phyloP scores from a whole-genome alignment of 352 stramenopile genomes.

The Globisporangium yorkense region DNA sequence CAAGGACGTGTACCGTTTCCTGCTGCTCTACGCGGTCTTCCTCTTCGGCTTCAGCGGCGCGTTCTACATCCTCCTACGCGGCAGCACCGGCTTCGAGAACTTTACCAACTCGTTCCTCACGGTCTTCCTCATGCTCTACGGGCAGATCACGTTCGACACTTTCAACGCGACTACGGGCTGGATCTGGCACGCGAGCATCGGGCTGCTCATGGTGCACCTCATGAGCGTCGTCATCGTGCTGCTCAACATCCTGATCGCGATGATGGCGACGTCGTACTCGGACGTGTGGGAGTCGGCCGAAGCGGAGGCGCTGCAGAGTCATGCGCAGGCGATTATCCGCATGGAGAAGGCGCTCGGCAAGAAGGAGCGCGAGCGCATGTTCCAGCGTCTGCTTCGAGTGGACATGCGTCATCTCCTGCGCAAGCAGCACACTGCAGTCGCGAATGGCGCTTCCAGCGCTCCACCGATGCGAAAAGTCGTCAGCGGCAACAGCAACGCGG shows the following conservation, averaged over 20 bases:
- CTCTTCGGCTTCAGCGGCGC: slow-evolving; percentile 63
- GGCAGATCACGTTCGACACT: slow-evolving; percentile 42
- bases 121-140: slow-evolving; percentile 72
- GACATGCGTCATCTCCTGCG: slow-evolving; percentile 14
- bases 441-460: neutral
- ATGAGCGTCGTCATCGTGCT: slow-evolving; percentile 22
- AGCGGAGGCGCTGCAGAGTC: slow-evolving; percentile 7
- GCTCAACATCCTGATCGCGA: slow-evolving; percentile 34
- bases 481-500: slow-evolving; percentile 8
- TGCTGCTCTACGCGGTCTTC: slow-evolving; percentile 69
- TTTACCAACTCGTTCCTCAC: slow-evolving; percentile 62
- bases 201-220: slow-evolving; percentile 15
- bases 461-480: slow-evolving; percentile 1
- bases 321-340: slow-evolving; percentile 16
- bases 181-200: slow-evolving; percentile 11
- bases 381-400: slow-evolving; percentile 22
- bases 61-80: slow-evolving; percentile 66
- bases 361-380: slow-evolving; percentile 30
- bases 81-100: slow-evolving; percentile 45
- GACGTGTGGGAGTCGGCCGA: slow-evolving; percentile 14
- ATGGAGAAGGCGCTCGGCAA: slow-evolving; percentile 17
- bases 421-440: slow-evolving; percentile 5
- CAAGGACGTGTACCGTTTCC: slow-evolving; percentile 61
- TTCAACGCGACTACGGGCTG: slow-evolving; percentile 8
- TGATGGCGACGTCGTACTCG: slow-evolving; percentile 28